These are phyloP conservation scores for Stylonectria norvegica DNA, from an alignment of 2,329 filamentous ascomycete species.

Conservation along the genomic window DNA sequence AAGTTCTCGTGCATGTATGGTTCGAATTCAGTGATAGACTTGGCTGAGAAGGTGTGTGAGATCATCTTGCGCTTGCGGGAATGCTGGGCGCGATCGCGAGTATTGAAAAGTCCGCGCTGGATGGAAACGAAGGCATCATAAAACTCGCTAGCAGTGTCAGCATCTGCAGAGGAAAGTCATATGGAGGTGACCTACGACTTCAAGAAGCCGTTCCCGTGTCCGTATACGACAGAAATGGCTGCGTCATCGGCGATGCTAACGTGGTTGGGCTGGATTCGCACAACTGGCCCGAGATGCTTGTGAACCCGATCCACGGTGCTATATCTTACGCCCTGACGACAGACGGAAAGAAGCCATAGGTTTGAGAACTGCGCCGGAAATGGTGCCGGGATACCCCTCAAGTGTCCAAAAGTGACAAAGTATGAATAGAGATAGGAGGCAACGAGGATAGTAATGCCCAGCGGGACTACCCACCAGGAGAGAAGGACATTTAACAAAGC, in stretches of 20 bases:
- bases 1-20: constrained; percentile 83
- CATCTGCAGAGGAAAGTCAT: accelerated
- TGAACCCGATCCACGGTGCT: constrained; percentile 67
- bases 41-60: constrained; percentile 80
- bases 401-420: constrained; percentile 49
- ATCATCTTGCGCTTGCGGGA: constrained; percentile 86
- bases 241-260: constrained; percentile 75
- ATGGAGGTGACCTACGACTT: constrained; percentile 54
- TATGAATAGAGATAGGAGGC: constrained; percentile 59
- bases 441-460: constrained; percentile 46
- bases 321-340: constrained; percentile 64
- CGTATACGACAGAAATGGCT: constrained; percentile 76
- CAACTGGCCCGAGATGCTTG: constrained; percentile 71
- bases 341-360: constrained; percentile 71
- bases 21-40: constrained; percentile 80
- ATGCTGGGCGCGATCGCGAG: constrained; percentile 75
- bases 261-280: constrained; percentile 81
- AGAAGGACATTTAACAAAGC: constrained; percentile 29
- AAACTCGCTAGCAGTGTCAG: constrained; percentile 59
- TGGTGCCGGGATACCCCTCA: constrained; percentile 58
- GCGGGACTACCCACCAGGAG: constrained; percentile 46
- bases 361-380: constrained; percentile 67
- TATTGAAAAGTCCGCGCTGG: constrained; percentile 83
- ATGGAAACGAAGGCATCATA: constrained; percentile 93
- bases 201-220: constrained; percentile 72